A percentile compares a stretch with the other conserved stretches of the same genome.
phyloP scores from a whole-genome alignment of 495 filamentous ascomycete genomes.

The Daldinia vernicosa region DNA sequence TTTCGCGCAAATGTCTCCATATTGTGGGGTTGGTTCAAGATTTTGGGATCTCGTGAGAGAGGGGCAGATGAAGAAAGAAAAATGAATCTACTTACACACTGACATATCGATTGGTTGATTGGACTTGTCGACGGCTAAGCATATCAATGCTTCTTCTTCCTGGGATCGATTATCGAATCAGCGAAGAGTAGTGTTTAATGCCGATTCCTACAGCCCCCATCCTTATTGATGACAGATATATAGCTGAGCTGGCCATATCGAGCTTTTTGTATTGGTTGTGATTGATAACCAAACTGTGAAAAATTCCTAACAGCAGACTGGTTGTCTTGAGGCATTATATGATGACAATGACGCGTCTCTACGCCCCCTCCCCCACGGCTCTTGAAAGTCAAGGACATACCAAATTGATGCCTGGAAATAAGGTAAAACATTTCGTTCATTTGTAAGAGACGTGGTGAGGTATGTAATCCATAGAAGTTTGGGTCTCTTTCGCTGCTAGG shows the following conservation, averaged over 20 bases:
- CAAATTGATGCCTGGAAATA: slow-evolving; percentile 1
- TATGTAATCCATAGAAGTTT: neutral
- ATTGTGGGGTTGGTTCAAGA: slow-evolving; percentile 37
- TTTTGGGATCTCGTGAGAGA: slow-evolving; percentile 27
- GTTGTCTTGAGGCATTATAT: slow-evolving; percentile 19
- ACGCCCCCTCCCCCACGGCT: neutral
- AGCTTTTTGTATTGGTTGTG: neutral
- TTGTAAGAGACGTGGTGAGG: neutral
- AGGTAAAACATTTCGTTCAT: slow-evolving; percentile 4
- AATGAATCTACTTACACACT: slow-evolving; percentile 2
- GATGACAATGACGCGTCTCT: slow-evolving; percentile 18
- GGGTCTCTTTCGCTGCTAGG: slow-evolving; percentile 7
- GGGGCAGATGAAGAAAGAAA: slow-evolving; percentile 12
- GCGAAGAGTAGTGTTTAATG: neutral
- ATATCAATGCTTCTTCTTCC: slow-evolving; percentile 3
- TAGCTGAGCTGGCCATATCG: neutral
- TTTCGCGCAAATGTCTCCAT: slow-evolving; percentile 27
- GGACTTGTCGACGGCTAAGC: neutral
- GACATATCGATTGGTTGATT: neutral
- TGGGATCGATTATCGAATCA: slow-evolving; percentile 9
- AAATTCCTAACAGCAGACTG: neutral
- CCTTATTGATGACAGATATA: slow-evolving; percentile 1
- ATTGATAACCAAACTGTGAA: neutral
- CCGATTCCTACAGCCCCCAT: slow-evolving; percentile 7
- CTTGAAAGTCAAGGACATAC: neutral